Evolutionary conservation across 164 flowering plant genomes (phyloP).

Genomic region (Magnolia sinica): DNA sequence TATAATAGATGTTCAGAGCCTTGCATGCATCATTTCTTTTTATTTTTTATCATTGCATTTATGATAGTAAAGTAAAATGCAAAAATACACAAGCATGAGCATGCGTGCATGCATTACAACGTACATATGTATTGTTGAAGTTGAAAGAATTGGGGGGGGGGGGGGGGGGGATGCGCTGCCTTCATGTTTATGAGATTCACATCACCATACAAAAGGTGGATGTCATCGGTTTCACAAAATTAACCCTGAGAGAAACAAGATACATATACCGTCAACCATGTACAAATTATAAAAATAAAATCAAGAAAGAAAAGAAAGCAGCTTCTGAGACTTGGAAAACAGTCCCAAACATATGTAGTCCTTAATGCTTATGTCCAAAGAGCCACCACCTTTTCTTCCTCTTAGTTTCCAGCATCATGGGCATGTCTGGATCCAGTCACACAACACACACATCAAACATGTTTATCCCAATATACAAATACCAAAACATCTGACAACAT

Average conservation of each 20-base stretch:
- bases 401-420: constrained; percentile 32
- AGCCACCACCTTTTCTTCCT: constrained; percentile 58
- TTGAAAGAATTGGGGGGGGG: no score
- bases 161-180: not conserved
- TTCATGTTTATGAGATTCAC: constrained; percentile 3
- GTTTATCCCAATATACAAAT: not conserved
- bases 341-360: constrained; percentile 8
- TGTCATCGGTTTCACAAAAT: constrained; percentile 18
- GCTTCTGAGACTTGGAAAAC: not conserved
- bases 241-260: constrained; percentile 19
- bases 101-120: no score
- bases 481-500: not conserved
- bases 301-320: no score
- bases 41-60: no score
- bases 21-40: no score
- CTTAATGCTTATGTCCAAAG: constrained; percentile 42
- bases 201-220: constrained; percentile 9
- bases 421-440: constrained; percentile 35
- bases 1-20: no score
- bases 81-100: no score
- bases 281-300: not conserved
- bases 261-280: not conserved
- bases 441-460: not conserved
- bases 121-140: no score
- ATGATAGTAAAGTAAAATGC: no score